Evolutionary conservation across 1,284 basidiomycete species (phyloP).

Genomic region (Malassezia japonica): DNA sequence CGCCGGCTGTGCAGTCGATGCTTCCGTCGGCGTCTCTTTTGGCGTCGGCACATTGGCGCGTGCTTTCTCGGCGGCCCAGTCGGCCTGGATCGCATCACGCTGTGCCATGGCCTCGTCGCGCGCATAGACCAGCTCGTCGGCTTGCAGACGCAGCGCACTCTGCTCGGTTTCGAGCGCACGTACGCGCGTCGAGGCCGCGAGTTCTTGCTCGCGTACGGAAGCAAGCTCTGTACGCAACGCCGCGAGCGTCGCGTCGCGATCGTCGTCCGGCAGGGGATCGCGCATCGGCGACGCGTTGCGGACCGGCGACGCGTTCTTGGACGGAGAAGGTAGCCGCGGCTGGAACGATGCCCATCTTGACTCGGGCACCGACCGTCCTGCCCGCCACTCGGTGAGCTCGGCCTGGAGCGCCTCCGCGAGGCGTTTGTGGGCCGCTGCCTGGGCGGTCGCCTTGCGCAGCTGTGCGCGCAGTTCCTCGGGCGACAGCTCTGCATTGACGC

Average conservation of each 20-base stretch:
- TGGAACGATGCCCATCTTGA: constrained; percentile 1
- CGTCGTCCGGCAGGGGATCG: not conserved
- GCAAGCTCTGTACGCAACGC: not conserved
- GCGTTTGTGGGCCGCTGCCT: not conserved
- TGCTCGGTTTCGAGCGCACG: not conserved
- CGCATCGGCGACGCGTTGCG: not conserved
- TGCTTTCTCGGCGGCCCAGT: not conserved
- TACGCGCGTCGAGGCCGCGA: not conserved
- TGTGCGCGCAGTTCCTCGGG: constrained; percentile 88
- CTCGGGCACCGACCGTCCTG: constrained; percentile 71
- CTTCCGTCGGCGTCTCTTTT: not conserved
- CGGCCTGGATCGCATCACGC: not conserved
- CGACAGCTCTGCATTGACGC: constrained; percentile 95
- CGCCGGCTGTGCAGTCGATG: not conserved
- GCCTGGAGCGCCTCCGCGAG: constrained; percentile 82
- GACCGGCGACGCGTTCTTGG: not conserved
- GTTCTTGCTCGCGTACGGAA: not conserved
- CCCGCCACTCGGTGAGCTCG: constrained; percentile 81
- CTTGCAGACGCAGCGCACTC: not conserved
- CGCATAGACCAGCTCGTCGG: constrained; percentile 49
- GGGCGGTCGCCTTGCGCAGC: constrained; percentile 63
- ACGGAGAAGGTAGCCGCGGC: not conserved
- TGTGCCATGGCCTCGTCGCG: not conserved
- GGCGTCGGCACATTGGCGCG: too few species aligned
- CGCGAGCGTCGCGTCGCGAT: not conserved